Percentiles rank a stretch among this genome's conserved stretches.
phyloP scores from a whole-genome alignment of 2,329 filamentous ascomycete genomes.

The Alternaria ethzedia region DNA sequence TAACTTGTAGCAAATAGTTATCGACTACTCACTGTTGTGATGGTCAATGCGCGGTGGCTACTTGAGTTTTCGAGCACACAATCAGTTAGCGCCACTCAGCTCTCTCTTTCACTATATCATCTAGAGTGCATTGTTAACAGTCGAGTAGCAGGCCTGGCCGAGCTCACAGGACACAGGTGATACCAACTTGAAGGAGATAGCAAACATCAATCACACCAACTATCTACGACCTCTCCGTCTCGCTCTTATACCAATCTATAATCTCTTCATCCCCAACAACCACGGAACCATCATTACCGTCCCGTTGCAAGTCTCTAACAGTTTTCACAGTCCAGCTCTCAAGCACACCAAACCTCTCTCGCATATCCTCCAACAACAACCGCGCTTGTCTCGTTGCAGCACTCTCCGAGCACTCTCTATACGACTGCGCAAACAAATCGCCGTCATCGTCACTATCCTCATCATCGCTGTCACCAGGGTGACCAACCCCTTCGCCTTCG shows the following conservation, averaged over 20 bases:
- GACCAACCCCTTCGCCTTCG: neutral
- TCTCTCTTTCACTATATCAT: neutral
- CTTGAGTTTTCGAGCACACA: neutral
- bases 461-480: neutral
- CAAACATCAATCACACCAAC: neutral
- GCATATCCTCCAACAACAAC: neutral
- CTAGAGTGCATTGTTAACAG: neutral
- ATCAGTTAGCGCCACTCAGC: neutral
- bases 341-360: neutral
- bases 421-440: neutral
- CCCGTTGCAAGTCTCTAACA: neutral
- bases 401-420: neutral
- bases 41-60: neutral
- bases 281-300: neutral
- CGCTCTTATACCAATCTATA: neutral
- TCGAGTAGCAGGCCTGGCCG: neutral
- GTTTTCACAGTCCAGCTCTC: neutral
- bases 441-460: neutral
- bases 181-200: neutral
- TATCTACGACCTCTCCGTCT: neutral
- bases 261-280: neutral
- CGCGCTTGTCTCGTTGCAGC: neutral
- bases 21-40: neutral
- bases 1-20: neutral
- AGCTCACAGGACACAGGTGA: rapidly evolving